phyloP scores from a whole-genome alignment of 306 rosid genomes.

The Argentina anserina region DNA sequence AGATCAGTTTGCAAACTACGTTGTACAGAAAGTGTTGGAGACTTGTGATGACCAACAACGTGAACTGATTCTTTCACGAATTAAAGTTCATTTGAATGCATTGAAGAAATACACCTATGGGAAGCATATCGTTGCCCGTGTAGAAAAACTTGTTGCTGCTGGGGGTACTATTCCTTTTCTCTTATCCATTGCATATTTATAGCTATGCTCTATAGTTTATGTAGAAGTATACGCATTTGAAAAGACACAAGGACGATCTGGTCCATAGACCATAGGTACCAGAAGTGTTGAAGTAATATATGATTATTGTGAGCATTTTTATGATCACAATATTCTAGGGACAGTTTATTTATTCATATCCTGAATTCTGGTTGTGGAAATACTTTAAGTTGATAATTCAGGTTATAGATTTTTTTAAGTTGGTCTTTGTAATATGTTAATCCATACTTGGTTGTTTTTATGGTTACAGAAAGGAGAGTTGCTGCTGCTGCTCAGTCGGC shows the following conservation, averaged over 20 bases:
- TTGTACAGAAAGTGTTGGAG: constrained; percentile 93
- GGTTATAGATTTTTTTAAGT: not conserved
- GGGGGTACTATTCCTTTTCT: constrained; percentile 59
- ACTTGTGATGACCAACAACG: constrained; percentile 96
- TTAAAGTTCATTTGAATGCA: constrained; percentile 94
- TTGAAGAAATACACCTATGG: constrained; percentile 93
- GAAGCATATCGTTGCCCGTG: constrained; percentile 93
- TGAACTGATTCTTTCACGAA: constrained; percentile 85
- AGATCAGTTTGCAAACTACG: constrained; percentile 94
- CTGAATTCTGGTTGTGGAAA: not conserved
- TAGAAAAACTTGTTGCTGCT: constrained; percentile 97
- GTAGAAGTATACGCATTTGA: not conserved
- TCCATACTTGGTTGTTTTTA: not conserved
- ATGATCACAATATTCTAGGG: not conserved
- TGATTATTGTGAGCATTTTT: not conserved
- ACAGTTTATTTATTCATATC: too few relatives aligned
- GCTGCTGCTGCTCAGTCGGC: constrained; percentile 88
- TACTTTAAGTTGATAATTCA: too few relatives aligned
- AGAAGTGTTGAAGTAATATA: not conserved
- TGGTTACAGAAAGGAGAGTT: constrained; percentile 86
- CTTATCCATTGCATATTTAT: not conserved
- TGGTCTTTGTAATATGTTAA: not conserved
- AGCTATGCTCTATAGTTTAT: not conserved
- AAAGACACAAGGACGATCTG: not conserved
- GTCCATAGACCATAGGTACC: not conserved